Percentiles rank a stretch among this genome's conserved stretches.
These are phyloP conservation scores for Phylloporus sp. DNA, from an alignment of 768 basidiomycete genomes.

Conservation along the genomic window DNA sequence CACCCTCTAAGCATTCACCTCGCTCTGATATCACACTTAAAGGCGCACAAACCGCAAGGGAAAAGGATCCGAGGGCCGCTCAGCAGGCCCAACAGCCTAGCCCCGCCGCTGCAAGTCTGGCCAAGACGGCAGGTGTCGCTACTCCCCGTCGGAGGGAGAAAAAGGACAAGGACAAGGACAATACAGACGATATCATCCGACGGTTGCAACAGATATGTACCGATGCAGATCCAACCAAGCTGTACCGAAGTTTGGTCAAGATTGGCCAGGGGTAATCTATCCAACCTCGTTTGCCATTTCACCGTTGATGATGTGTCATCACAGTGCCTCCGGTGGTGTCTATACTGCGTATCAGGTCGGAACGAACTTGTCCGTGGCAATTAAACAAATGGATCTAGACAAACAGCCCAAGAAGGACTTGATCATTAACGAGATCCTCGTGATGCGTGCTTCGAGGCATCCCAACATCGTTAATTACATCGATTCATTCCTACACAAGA, in stretches of 20 bases:
- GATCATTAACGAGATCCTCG: constrained; percentile 99
- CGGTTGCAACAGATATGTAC: constrained; percentile 93
- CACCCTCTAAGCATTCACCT: constrained; percentile 47
- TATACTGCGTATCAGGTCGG: constrained; percentile 98
- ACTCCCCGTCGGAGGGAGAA: constrained; percentile 86
- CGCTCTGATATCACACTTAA: constrained; percentile 56
- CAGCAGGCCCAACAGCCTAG: constrained; percentile 49
- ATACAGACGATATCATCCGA: constrained; percentile 86
- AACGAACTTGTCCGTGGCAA: constrained; percentile 90
- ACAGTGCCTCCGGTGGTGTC: constrained; percentile 92
- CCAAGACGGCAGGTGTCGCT: constrained; percentile 66
- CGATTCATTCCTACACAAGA: constrained; percentile 96
- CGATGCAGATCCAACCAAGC: constrained; percentile 91
- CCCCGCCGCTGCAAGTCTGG: constrained; percentile 60
- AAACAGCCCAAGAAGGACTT: constrained; percentile 99
- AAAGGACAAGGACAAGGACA: constrained; percentile 73
- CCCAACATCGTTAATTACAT: constrained; percentile 99
- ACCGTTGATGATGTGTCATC: constrained; percentile 8
- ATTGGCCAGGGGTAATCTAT: constrained; percentile 90
- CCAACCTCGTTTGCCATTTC: not conserved
- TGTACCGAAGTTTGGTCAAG: constrained; percentile 92
- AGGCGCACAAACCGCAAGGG: constrained; percentile 32
- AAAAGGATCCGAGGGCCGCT: constrained; percentile 34
- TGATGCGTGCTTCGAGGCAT: constrained; percentile 94
- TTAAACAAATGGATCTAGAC: constrained; percentile 99